Conservation (phyloP, 2,329 filamentous ascomycete genomes). For the Phoma sp. region DNA sequence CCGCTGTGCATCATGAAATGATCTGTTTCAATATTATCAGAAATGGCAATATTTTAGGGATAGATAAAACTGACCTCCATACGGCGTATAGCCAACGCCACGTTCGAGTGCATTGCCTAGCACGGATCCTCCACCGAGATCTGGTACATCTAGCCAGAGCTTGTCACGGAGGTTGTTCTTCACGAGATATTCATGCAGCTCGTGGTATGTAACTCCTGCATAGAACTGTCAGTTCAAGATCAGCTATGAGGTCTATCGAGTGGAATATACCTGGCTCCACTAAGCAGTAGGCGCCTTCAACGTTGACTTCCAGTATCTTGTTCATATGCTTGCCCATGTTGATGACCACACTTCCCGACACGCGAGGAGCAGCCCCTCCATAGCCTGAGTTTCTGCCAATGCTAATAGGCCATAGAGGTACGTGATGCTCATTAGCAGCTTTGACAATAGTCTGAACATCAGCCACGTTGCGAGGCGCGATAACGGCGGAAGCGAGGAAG, state of each 20-base stretch:
- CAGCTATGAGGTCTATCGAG: no score
- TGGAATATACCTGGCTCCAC: constrained; percentile 57
- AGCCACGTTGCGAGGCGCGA: constrained; percentile 52
- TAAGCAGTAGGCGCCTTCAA: constrained; percentile 47
- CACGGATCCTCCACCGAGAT: constrained; percentile 41
- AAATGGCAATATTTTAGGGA: no score
- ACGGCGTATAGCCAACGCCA: constrained; percentile 44
- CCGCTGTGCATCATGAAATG: constrained; percentile 20
- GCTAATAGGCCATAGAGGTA: constrained; percentile 44
- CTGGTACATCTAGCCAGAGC: constrained; percentile 53
- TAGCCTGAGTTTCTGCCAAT: constrained; percentile 57
- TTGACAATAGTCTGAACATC: constrained; percentile 30
- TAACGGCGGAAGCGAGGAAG: constrained; percentile 53
- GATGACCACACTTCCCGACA: constrained; percentile 55
- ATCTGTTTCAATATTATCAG: no score
- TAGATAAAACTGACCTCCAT: no score
- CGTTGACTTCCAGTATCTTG: constrained; percentile 49
- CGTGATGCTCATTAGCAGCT: constrained; percentile 38
- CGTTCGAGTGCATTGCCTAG: constrained; percentile 44
- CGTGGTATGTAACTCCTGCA: constrained; percentile 57
- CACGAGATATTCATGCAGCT: constrained; percentile 54
- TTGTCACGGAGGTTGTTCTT: constrained; percentile 42
- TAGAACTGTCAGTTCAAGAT: no score
- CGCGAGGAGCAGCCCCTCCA: constrained; percentile 57
- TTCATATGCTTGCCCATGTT: constrained; percentile 55